Evolutionary conservation across 1,284 basidiomycete species (phyloP).

Genomic region (Ceratobasidium sp.): DNA sequence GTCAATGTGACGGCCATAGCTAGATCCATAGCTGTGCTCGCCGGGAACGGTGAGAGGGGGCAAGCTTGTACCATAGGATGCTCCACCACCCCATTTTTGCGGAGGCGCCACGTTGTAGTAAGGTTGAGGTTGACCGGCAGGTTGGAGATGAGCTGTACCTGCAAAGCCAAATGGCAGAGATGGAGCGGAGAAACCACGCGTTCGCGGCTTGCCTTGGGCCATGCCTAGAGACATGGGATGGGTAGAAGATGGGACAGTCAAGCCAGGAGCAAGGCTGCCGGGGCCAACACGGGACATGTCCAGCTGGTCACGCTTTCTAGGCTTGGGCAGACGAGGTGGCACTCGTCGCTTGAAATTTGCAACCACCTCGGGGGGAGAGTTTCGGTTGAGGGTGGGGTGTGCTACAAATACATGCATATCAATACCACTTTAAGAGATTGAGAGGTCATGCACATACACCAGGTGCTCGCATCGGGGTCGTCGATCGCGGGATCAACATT

Average conservation of each 20-base stretch:
- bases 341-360: conserved; percentile 90
- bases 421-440: background rate
- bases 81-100: conserved; percentile 19
- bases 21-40: conserved; percentile 23
- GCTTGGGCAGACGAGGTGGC: conserved; percentile 84
- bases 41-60: conserved; percentile 77
- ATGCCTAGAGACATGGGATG: conserved; percentile 25
- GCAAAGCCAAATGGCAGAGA: conserved; percentile 66
- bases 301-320: conserved; percentile 61
- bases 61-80: conserved; percentile 67
- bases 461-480: conserved; percentile 90
- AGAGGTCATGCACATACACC: conserved; percentile 71
- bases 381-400: conserved; percentile 83
- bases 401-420: conserved; percentile 55
- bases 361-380: conserved; percentile 82
- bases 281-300: conserved; percentile 59
- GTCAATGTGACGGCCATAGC: conserved; percentile 33
- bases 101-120: conserved; percentile 39
- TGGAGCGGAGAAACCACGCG: conserved; percentile 28
- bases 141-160: conserved; percentile 55
- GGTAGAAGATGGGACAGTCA: conserved; percentile 56
- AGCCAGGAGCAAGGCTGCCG: conserved; percentile 60
- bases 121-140: conserved; percentile 23
- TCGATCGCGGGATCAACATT: conserved; percentile 89
- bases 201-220: conserved; percentile 20